These are phyloP conservation scores for Calonectria fujianensis DNA, from an alignment of 2,329 filamentous ascomycete species.

Conservation along the genomic window DNA sequence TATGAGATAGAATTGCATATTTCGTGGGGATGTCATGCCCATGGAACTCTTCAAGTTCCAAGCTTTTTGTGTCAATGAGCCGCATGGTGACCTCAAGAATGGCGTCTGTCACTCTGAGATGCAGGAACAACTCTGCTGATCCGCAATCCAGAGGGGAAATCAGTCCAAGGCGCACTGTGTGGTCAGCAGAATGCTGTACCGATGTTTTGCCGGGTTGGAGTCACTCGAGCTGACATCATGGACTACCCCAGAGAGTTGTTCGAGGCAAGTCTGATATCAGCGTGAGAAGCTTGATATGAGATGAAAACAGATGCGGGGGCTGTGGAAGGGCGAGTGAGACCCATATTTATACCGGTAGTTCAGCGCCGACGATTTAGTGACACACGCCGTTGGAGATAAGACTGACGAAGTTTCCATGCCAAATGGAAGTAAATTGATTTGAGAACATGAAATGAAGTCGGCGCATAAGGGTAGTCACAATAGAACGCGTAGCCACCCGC, in stretches of 20 bases:
- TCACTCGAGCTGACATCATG: neutral
- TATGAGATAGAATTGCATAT: conserved; percentile 13
- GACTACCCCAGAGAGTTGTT: neutral
- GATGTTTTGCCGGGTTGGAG: neutral
- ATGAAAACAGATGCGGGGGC: no score
- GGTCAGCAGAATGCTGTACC: neutral
- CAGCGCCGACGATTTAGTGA: no score
- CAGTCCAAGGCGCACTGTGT: neutral
- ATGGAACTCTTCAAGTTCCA: conserved; percentile 2
- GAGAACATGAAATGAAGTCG: no score
- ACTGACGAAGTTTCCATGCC: no score
- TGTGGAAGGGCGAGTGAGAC: no score
- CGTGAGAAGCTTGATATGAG: neutral
- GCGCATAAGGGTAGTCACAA: neutral
- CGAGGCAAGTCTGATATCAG: neutral
- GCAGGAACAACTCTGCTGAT: neutral
- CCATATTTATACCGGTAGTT: no score
- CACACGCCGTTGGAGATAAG: no score
- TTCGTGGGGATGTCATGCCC: neutral
- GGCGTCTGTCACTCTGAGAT: neutral
- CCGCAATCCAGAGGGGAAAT: neutral
- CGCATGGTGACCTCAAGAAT: neutral
- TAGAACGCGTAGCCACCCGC: neutral
- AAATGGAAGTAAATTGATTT: no score
- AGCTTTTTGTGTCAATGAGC: neutral